A percentile compares a stretch with the other conserved stretches of the same genome.
Conservation (phyloP, 1,139 yeast species). For the Pichia sp. region DNA sequence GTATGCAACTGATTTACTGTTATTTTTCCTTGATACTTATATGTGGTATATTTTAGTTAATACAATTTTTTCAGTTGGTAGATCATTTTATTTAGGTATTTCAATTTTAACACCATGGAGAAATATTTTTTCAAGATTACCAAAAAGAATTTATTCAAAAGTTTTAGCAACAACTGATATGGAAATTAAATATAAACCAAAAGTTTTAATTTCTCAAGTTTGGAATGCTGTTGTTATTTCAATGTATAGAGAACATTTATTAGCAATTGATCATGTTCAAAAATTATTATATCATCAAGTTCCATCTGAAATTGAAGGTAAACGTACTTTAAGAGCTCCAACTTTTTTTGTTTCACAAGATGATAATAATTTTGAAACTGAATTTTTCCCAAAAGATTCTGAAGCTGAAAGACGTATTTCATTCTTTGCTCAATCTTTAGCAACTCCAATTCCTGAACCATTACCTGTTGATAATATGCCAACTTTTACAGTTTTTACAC, state of each 20-base stretch:
- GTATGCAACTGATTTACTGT: slow-evolving; percentile 83
- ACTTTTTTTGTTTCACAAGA: slow-evolving; percentile 97
- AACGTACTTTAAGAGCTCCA: slow-evolving; percentile 97
- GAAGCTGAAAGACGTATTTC: slow-evolving; percentile 99
- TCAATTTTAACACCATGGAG: slow-evolving; percentile 99
- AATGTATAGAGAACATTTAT: slow-evolving; percentile 58
- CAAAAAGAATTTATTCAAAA: slow-evolving; percentile 97
- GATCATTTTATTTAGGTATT: slow-evolving; percentile 96
- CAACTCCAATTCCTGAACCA: slow-evolving; percentile 98
- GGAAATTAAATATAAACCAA: slow-evolving; percentile 98
- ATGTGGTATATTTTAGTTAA: slow-evolving; percentile 97
- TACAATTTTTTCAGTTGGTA: slow-evolving; percentile 92
- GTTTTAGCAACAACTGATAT: slow-evolving; percentile 95
- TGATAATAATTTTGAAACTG: slow-evolving; percentile 28
- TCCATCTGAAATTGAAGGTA: slow-evolving; percentile 79
- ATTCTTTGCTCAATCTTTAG: slow-evolving; percentile 96
- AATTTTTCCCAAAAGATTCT: slow-evolving; percentile 38
- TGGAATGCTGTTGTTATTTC: slow-evolving; percentile 85
- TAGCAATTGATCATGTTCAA: slow-evolving; percentile 97
- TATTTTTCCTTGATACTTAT: slow-evolving; percentile 97
- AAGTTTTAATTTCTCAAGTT: slow-evolving; percentile 94
- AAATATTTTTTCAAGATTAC: slow-evolving; percentile 93
- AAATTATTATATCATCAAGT: slow-evolving; percentile 92
- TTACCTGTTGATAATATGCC: slow-evolving; percentile 99
- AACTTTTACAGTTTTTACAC: slow-evolving; percentile 93